These are phyloP conservation scores for Cyberlindnera galapagoensis DNA, from an alignment of 805 yeast species.

Conservation along the genomic window DNA sequence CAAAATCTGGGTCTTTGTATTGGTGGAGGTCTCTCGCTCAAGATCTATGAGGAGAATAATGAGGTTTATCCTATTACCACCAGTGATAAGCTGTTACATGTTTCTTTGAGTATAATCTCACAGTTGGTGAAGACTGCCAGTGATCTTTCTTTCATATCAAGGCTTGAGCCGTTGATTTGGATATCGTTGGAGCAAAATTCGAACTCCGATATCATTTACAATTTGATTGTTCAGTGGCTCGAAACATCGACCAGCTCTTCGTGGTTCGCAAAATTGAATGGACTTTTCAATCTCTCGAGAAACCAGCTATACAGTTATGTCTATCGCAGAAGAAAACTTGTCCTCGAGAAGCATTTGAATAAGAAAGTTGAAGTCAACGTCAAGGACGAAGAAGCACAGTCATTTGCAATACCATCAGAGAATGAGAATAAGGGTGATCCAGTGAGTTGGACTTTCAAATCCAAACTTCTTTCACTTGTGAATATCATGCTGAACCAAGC, in stretches of 20 bases:
- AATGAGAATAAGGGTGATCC: slow-evolving; percentile 37
- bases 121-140: slow-evolving; percentile 53
- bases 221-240: slow-evolving; percentile 55
- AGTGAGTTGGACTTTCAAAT: slow-evolving; percentile 50
- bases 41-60: slow-evolving; percentile 33
- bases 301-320: slow-evolving; percentile 35
- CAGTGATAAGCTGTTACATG: slow-evolving; percentile 31
- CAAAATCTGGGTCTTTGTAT: slow-evolving; percentile 27
- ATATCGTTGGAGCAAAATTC: slow-evolving; percentile 43
- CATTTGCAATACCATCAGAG: slow-evolving; percentile 27
- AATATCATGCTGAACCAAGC: slow-evolving; percentile 37
- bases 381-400: slow-evolving; percentile 42
- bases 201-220: slow-evolving; percentile 34
- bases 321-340: slow-evolving; percentile 34
- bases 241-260: slow-evolving; percentile 39
- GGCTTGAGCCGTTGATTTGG: slow-evolving; percentile 55
- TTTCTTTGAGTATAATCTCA: slow-evolving; percentile 49
- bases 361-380: slow-evolving; percentile 31
- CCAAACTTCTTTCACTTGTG: slow-evolving; percentile 38
- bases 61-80: slow-evolving; percentile 41
- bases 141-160: slow-evolving; percentile 35
- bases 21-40: slow-evolving; percentile 23
- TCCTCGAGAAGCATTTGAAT: slow-evolving; percentile 31
- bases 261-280: slow-evolving; percentile 56
- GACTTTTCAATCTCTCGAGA: slow-evolving; percentile 40